phyloP scores from a whole-genome alignment of 768 basidiomycete species.

The Termitomyces sp. region DNA sequence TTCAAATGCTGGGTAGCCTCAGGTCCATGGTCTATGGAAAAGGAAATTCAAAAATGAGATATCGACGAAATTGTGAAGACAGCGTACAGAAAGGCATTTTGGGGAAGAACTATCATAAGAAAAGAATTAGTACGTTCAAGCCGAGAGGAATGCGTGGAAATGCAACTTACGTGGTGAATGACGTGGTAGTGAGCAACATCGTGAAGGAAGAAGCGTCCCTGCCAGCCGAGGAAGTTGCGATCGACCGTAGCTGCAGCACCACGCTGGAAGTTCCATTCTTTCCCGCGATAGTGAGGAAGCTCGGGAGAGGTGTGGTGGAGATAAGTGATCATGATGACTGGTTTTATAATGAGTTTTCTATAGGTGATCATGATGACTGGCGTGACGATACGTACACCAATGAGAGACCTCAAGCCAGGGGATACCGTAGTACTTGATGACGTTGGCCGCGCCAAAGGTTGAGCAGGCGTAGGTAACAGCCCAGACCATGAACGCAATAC shows the following conservation, averaged over 20 bases:
- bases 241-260: background rate
- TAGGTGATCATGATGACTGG: background rate
- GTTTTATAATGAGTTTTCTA: background rate
- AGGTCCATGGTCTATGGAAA: background rate
- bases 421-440: slow-evolving; percentile 45
- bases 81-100: background rate
- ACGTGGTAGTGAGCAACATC: background rate
- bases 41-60: background rate
- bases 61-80: background rate
- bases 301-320: background rate
- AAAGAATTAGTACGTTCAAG: background rate
- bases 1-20: background rate
- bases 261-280: background rate
- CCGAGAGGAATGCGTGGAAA: background rate
- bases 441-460: slow-evolving; percentile 31
- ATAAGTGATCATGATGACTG: background rate
- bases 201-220: background rate
- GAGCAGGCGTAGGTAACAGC: slow-evolving; percentile 30
- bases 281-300: background rate
- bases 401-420: slow-evolving; percentile 53
- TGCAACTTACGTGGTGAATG: background rate
- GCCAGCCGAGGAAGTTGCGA: background rate
- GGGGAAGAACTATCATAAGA: background rate
- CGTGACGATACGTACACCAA: slow-evolving; percentile 37
- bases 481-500: slow-evolving; percentile 43